Evolutionary conservation across 441 rosid species (phyloP).

Genomic region (Croton setiger): DNA sequence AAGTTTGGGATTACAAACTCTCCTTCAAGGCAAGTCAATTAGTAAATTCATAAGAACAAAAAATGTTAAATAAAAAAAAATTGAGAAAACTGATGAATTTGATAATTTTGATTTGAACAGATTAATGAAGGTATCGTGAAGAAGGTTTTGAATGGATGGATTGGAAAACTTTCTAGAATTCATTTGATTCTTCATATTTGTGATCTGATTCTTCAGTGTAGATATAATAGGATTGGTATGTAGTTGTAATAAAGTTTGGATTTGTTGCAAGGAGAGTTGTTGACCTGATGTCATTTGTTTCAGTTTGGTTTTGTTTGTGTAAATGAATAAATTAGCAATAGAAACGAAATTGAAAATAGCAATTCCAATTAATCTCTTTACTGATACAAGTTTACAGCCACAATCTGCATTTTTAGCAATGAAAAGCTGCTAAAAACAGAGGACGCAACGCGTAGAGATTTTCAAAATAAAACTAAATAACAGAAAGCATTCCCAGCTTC

Average conservation of each 20-base stretch:
- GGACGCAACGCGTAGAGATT: neutral
- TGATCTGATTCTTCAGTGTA: slow-evolving; percentile 33
- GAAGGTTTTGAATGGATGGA: slow-evolving; percentile 16
- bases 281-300: slow-evolving; percentile 17
- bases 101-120: slow-evolving; percentile 27
- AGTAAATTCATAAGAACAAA: too few species aligned
- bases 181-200: slow-evolving; percentile 27
- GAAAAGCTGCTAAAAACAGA: slow-evolving; percentile 2
- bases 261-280: slow-evolving; percentile 15
- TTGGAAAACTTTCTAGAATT: slow-evolving; percentile 25
- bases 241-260: slow-evolving; percentile 24
- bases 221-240: slow-evolving; percentile 25
- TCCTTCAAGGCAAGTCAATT: slow-evolving; percentile 38
- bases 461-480: neutral
- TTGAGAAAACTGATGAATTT: neutral
- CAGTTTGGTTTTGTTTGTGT: slow-evolving; percentile 21
- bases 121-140: slow-evolving; percentile 27
- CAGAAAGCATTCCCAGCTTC: slow-evolving; percentile 11
- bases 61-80: too few species aligned
- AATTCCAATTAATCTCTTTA: neutral
- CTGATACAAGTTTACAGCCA: neutral
- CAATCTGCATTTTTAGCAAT: neutral
- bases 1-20: slow-evolving; percentile 34
- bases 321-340: slow-evolving; percentile 4
- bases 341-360: neutral